Evolutionary conservation across 2,329 filamentous ascomycete genomes (phyloP).

Genomic region (Scedosporium dehoogii): DNA sequence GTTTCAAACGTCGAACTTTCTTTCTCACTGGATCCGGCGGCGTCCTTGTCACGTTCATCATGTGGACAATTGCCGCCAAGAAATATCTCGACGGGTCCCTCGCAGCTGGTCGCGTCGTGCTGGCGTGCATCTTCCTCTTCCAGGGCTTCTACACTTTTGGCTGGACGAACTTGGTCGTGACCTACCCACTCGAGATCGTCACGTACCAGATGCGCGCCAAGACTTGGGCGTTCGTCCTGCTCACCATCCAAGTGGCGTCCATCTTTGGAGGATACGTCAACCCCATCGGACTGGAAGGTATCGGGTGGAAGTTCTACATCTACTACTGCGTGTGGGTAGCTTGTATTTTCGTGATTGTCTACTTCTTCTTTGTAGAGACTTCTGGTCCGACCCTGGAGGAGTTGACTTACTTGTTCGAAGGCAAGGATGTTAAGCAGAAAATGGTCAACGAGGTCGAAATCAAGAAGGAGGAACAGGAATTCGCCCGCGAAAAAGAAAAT

Average conservation of each 20-base stretch:
- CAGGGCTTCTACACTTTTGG: constrained; percentile 30
- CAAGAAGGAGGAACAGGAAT: constrained; percentile 8
- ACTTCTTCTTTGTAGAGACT: constrained; percentile 30
- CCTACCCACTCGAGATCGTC: constrained; percentile 31
- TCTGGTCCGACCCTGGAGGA: constrained; percentile 25
- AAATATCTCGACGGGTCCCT: constrained; percentile 22
- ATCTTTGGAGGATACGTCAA: constrained; percentile 31
- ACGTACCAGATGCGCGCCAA: constrained; percentile 32
- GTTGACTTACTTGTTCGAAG: constrained; percentile 17
- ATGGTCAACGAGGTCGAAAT: constrained; percentile 10
- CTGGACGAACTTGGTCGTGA: constrained; percentile 32
- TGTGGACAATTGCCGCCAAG: constrained; percentile 28
- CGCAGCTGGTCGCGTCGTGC: constrained; percentile 21
- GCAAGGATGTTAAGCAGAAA: constrained; percentile 8
- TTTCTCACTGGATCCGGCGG: constrained; percentile 28
- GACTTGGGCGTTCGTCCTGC: constrained; percentile 27
- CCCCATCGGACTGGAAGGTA: constrained; percentile 24
- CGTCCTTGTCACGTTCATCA: constrained; percentile 26
- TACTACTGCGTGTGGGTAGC: constrained; percentile 30
- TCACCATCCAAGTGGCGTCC: constrained; percentile 26
- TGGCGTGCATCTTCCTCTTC: constrained; percentile 32
- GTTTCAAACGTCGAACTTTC: constrained; percentile 26
- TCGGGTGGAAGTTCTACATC: constrained; percentile 31
- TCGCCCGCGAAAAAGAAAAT: constrained; percentile 7
- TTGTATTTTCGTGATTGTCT: constrained; percentile 25